Evolutionary conservation across 2,329 filamentous ascomycete species (phyloP).

Genomic region (Dactylonectria macrodidyma): DNA sequence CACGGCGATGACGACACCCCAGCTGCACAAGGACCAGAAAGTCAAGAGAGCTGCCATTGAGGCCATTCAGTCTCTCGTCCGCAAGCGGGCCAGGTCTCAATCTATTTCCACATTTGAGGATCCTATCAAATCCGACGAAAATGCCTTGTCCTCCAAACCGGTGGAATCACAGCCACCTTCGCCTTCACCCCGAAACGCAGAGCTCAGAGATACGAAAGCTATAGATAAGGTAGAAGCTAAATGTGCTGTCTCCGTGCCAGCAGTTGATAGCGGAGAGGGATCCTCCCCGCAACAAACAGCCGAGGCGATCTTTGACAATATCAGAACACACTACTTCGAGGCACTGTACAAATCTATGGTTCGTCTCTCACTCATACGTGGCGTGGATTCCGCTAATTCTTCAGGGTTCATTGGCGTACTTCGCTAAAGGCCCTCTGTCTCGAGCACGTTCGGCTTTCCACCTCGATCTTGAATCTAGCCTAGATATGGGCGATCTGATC

Average conservation of each 20-base stretch:
- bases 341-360: slow-evolving; percentile 76
- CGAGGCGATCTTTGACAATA: slow-evolving; percentile 69
- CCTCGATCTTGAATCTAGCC: slow-evolving; percentile 70
- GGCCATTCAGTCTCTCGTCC: slow-evolving; percentile 73
- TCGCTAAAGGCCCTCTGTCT: slow-evolving; percentile 85
- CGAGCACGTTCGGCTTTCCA: slow-evolving; percentile 81
- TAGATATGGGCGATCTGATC: slow-evolving; percentile 75
- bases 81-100: slow-evolving; percentile 64
- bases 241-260: slow-evolving; percentile 1
- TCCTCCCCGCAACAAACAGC: slow-evolving; percentile 57
- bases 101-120: slow-evolving; percentile 57
- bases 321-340: slow-evolving; percentile 72
- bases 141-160: slow-evolving; percentile 29
- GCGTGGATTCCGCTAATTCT: slow-evolving; percentile 19
- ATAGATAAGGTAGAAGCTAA: slow-evolving; percentile 3
- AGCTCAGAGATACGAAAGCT: slow-evolving; percentile 18
- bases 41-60: slow-evolving; percentile 73
- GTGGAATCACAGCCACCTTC: slow-evolving; percentile 41
- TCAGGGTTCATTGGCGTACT: slow-evolving; percentile 84
- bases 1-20: slow-evolving; percentile 58
- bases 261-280: slow-evolving; percentile 19
- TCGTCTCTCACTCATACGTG: slow-evolving; percentile 47
- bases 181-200: slow-evolving; percentile 37
- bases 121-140: slow-evolving; percentile 38
- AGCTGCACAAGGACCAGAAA: slow-evolving; percentile 65